These are phyloP conservation scores for Aquilaria malaccensis DNA, from an alignment of 345 rosid species.

Conservation along the genomic window DNA sequence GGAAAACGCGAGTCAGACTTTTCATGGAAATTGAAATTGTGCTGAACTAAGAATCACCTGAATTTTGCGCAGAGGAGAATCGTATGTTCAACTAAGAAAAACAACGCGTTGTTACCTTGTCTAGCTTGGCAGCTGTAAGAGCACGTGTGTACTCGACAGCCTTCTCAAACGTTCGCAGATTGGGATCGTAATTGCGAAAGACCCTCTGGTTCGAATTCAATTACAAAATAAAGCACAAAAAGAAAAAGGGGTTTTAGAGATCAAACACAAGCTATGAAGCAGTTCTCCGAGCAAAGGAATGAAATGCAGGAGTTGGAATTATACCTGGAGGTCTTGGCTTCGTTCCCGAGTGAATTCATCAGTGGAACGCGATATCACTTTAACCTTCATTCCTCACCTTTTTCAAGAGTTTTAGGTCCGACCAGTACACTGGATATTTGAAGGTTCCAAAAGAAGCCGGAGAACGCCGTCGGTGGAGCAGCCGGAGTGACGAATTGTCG, in stretches of 20 bases:
- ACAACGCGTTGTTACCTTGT: constrained; percentile 38
- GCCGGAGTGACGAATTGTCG: not conserved
- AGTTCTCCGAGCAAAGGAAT: not conserved
- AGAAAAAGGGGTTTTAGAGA: not conserved
- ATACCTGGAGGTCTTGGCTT: constrained; percentile 90
- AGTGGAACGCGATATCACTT: constrained; percentile 70
- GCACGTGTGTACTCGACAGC: constrained; percentile 87
- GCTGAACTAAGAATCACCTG: not conserved
- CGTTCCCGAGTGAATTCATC: constrained; percentile 96
- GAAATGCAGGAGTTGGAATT: not conserved
- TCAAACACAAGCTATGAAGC: not conserved
- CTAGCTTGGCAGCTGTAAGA: constrained; percentile 86
- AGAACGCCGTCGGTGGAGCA: not conserved
- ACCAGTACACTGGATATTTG: no score
- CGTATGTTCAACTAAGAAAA: not conserved
- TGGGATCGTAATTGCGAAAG: constrained; percentile 81
- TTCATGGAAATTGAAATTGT: not conserved
- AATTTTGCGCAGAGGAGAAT: not conserved
- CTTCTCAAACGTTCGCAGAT: constrained; percentile 74
- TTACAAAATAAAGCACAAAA: not conserved
- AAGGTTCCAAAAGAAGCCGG: not conserved
- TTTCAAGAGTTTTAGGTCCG: not conserved
- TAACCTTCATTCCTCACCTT: constrained; percentile 52
- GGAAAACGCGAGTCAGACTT: not conserved
- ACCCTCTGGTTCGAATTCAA: constrained; percentile 46